Evolutionary conservation across 441 rosid genomes (phyloP).

Genomic region (Viola pubescens): DNA sequence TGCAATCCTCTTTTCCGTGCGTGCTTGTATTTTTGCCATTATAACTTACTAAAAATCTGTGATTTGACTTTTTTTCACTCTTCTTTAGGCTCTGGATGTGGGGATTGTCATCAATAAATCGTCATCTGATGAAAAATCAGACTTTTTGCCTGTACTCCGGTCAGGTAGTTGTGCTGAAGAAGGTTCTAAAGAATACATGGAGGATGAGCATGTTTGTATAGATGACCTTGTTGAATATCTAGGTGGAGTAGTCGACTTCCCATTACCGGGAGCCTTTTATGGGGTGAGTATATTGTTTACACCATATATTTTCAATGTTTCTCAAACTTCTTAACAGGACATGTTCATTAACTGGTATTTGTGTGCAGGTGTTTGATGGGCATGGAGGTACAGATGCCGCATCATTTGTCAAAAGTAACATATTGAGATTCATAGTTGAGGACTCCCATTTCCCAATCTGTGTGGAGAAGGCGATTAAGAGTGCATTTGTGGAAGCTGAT

Average conservation of each 20-base stretch:
- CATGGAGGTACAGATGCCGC: slow-evolving; percentile 97
- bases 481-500: slow-evolving; percentile 83
- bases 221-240: slow-evolving; percentile 67
- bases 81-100: slow-evolving; percentile 58
- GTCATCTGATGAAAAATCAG: slow-evolving; percentile 46
- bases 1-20: too few species aligned
- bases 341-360: slow-evolving; percentile 8
- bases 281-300: slow-evolving; percentile 49
- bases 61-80: slow-evolving; percentile 12
- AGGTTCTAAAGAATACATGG: slow-evolving; percentile 84
- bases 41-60: too few species aligned
- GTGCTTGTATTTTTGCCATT: too few species aligned
- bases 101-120: slow-evolving; percentile 41
- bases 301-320: background rate
- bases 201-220: slow-evolving; percentile 86
- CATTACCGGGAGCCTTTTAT: slow-evolving; percentile 75
- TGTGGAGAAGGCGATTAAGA: slow-evolving; percentile 61
- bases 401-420: slow-evolving; percentile 54
- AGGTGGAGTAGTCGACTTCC: slow-evolving; percentile 32
- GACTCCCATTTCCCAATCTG: slow-evolving; percentile 71
- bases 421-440: slow-evolving; percentile 62
- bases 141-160: slow-evolving; percentile 53
- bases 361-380: slow-evolving; percentile 82
- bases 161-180: slow-evolving; percentile 92
- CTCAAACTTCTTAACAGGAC: slow-evolving; percentile 8